Evolutionary conservation across 192 early-diverging fungal species (phyloP).

Genomic region (Backusella liffmaniae): DNA sequence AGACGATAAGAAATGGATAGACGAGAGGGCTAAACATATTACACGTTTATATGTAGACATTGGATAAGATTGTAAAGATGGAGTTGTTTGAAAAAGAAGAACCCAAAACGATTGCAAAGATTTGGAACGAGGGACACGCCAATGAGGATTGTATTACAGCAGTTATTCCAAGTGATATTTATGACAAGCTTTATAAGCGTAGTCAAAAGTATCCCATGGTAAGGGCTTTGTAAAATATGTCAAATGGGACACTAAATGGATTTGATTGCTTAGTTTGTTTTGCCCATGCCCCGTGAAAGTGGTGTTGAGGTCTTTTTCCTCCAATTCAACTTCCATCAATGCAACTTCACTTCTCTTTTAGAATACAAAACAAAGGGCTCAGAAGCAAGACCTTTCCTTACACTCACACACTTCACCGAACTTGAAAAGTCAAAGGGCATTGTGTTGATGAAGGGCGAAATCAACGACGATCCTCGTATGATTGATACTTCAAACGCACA

Average conservation of each 20-base stretch:
- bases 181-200: conserved; percentile 31
- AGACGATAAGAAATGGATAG: not conserved
- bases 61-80: conserved; percentile 39
- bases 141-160: conserved; percentile 40
- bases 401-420: conserved; percentile 88
- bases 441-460: conserved; percentile 89
- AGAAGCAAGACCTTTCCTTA: conserved; percentile 78
- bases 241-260: not conserved
- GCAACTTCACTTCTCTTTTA: conserved; percentile 81
- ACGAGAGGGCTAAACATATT: not conserved
- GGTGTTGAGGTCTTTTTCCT: conserved; percentile 87
- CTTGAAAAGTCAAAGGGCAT: conserved; percentile 74
- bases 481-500: conserved; percentile 71
- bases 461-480: conserved; percentile 50
- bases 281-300: conserved; percentile 76
- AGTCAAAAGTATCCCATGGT: conserved; percentile 42
- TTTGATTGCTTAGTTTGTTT: conserved; percentile 60
- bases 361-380: conserved; percentile 87
- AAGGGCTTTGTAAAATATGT: not conserved
- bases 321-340: conserved; percentile 84
- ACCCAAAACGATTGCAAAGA: conserved; percentile 28
- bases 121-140: conserved; percentile 39
- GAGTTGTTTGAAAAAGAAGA: conserved; percentile 38
- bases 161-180: conserved; percentile 30
- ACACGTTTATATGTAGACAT: conserved; percentile 11